Percentiles rank a stretch among this genome's conserved stretches.
Evolutionary conservation across 257 asterid genomes (phyloP).

Genomic region (Przewalskia tangutica): DNA sequence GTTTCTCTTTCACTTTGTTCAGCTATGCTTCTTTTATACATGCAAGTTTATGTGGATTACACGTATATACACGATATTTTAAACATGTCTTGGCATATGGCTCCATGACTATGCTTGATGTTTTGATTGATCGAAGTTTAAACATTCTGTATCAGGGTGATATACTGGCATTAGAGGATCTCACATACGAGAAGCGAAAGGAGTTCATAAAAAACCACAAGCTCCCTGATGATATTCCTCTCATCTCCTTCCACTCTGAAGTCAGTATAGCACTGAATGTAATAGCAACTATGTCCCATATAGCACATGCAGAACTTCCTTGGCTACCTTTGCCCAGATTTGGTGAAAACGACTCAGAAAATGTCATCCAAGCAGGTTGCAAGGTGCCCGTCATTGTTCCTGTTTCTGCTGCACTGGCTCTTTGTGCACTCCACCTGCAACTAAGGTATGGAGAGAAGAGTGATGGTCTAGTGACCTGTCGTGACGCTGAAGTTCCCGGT

Average conservation of each 20-base stretch:
- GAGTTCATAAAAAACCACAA: constrained; percentile 58
- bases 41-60: background rate
- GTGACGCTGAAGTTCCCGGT: constrained; percentile 95
- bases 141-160: constrained; percentile 50
- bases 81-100: background rate
- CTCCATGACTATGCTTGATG: background rate
- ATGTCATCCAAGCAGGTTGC: constrained; percentile 27
- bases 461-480: constrained; percentile 87
- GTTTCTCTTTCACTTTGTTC: background rate
- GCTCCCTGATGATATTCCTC: constrained; percentile 66
- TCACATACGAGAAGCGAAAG: constrained; percentile 70
- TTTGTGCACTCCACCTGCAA: constrained; percentile 63
- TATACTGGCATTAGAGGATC: constrained; percentile 76
- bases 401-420: constrained; percentile 66
- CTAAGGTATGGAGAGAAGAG: constrained; percentile 91
- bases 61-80: background rate
- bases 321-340: constrained; percentile 43
- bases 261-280: constrained; percentile 60
- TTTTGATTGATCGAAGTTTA: background rate
- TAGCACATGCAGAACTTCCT: constrained; percentile 84
- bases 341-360: constrained; percentile 25
- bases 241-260: constrained; percentile 76
- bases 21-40: background rate
- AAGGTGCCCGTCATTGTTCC: constrained; percentile 76
- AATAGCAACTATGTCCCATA: constrained; percentile 63